Percentiles rank a stretch among this genome's conserved stretches.
Evolutionary conservation across 352 stramenopile species (phyloP).

Genomic region (Pythium vanterpoolii): DNA sequence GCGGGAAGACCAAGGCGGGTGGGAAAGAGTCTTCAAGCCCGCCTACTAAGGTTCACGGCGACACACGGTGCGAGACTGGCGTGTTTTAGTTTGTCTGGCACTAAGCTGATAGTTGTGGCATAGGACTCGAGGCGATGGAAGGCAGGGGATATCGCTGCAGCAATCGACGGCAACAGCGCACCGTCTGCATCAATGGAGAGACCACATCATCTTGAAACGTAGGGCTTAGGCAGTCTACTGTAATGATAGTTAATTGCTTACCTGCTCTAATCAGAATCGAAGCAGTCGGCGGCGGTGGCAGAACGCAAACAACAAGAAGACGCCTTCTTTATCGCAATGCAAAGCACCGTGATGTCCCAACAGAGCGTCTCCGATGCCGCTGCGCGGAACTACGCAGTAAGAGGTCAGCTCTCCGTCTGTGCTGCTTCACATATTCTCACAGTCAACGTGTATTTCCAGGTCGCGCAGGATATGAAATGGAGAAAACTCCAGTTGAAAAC

Average conservation of each 20-base stretch:
- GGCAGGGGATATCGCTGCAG: not conserved
- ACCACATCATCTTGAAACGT: slow-evolving; percentile 8
- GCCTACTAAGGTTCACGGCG: too few species aligned
- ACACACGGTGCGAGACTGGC: too few species aligned
- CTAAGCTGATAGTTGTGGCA: too few species aligned
- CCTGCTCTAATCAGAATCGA: not conserved
- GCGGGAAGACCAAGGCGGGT: not conserved
- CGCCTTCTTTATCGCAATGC: slow-evolving; percentile 16
- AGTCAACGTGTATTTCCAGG: not conserved
- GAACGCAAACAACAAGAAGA: slow-evolving; percentile 26
- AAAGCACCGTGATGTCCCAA: slow-evolving; percentile 19
- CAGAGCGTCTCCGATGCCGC: slow-evolving; percentile 25
- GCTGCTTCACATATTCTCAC: not conserved
- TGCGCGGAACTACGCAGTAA: slow-evolving; percentile 36
- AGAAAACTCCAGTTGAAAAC: slow-evolving; percentile 30
- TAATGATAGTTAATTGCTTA: not conserved
- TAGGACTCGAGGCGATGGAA: slow-evolving; percentile 5
- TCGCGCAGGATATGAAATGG: slow-evolving; percentile 26
- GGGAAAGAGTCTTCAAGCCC: not conserved
- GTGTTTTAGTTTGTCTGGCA: too few species aligned
- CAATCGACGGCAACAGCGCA: not conserved
- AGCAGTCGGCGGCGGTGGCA: not conserved
- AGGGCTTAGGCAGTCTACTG: not conserved
- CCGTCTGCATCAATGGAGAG: slow-evolving; percentile 12
- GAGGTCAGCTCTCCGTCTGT: not conserved